Base-by-base conservation (phyloP, 2,329 filamentous ascomycete species). In the Massarina eburnea region DNA sequence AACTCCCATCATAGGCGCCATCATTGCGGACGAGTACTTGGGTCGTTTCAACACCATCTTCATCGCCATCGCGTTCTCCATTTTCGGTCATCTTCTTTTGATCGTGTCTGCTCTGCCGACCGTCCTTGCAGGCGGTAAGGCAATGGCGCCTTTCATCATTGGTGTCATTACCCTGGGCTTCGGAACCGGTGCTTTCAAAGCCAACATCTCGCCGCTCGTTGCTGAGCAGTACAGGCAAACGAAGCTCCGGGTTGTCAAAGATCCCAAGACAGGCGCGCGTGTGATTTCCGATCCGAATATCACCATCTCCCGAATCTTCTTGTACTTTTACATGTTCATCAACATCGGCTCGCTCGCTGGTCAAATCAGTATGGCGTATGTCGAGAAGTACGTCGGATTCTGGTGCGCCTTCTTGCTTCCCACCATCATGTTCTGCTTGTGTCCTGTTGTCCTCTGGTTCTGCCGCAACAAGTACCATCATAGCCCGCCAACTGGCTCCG, bases 371-470 rank as follows among this genome's bases (percentile, higher is more conserved):
- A 89, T 86, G 81, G 84, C 83, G 26, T 91, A 88, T 60, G 82
- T 85, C 2, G 87, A 90, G 70, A 85, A 86, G 64, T 88, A 88
- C 50, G 78, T 89, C 38, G 86, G 86, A 7, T 90, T 88, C 74
- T 91, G 84, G 83, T 77, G 87, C 19, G 78, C 86, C 0, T 91
- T 77, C 72, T 69, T 86, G 30, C 76, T 89, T 9, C 86, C 86
- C 8, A 89, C 85, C 1, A 66, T 76, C 44, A 71, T 88, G 61
- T 87, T 88, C 73, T 75, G 81, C 32, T 43, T 79, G 39, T 83
- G 82, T 44, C 86, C 86, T 1, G 30, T 81, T 0, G 79, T 89
- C 3, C 74, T 89, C 39, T 73, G 76, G 51, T 70, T 79, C 49
- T 78, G 80, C 62, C 78, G 80, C 59, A 82, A 83, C 59, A 78